A percentile compares a stretch with the other conserved stretches of the same genome.
Conservation (phyloP, 805 yeast species). For the Candida anglica region DNA sequence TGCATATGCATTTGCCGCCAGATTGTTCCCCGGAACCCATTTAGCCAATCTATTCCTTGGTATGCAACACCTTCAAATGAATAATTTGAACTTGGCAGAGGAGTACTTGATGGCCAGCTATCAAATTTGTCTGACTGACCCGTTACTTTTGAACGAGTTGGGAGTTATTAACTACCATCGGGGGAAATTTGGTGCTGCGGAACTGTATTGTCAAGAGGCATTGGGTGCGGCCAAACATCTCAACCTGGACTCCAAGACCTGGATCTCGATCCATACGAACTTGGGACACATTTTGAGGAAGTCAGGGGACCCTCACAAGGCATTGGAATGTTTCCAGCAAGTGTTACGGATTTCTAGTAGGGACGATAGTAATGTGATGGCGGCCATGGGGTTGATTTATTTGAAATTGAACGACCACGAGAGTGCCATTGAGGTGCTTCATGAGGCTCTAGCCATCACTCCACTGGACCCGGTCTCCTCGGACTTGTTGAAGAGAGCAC, state of each 20-base stretch:
- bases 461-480: slow-evolving; percentile 83
- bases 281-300: slow-evolving; percentile 85
- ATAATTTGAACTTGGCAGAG: slow-evolving; percentile 75
- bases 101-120: slow-evolving; percentile 78
- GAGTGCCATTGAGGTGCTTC: slow-evolving; percentile 73
- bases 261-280: slow-evolving; percentile 82
- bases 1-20: slow-evolving; percentile 93
- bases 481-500: slow-evolving; percentile 76
- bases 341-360: slow-evolving; percentile 66
- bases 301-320: slow-evolving; percentile 55
- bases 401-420: slow-evolving; percentile 61
- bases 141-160: slow-evolving; percentile 82
- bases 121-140: slow-evolving; percentile 79
- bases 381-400: slow-evolving; percentile 83
- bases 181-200: slow-evolving; percentile 63
- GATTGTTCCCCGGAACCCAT: slow-evolving; percentile 88
- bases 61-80: slow-evolving; percentile 92
- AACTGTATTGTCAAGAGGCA: slow-evolving; percentile 66
- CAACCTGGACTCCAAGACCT: slow-evolving; percentile 75
- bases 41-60: slow-evolving; percentile 87
- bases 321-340: slow-evolving; percentile 71
- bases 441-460: slow-evolving; percentile 72
- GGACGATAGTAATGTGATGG: slow-evolving; percentile 65
- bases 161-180: slow-evolving; percentile 90
- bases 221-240: slow-evolving; percentile 61